phyloP scores from a whole-genome alignment of 345 rosid genomes.

The Pugionium cornutum region DNA sequence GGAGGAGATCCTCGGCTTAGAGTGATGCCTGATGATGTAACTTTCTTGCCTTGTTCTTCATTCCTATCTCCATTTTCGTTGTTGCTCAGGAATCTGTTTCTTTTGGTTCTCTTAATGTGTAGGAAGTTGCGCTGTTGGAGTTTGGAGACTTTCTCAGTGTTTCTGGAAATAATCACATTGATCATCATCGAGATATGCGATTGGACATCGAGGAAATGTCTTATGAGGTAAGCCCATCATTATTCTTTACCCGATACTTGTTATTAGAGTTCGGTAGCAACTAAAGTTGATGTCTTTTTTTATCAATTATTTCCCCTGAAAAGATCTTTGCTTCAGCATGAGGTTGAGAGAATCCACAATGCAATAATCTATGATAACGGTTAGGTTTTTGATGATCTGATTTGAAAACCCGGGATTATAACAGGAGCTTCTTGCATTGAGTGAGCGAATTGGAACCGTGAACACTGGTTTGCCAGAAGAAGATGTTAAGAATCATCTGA shows the following conservation, averaged over 20 bases:
- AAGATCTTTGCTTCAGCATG: constrained; percentile 5
- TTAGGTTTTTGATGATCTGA: constrained; percentile 25
- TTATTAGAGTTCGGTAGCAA: neutral
- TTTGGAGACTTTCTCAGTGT: constrained; percentile 62
- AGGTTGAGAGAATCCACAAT: constrained; percentile 11
- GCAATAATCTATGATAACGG: constrained; percentile 13
- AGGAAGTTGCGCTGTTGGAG: constrained; percentile 91
- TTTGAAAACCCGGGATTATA: neutral
- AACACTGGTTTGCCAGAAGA: constrained; percentile 88
- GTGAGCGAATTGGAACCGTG: constrained; percentile 77
- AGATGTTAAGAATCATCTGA: constrained; percentile 50
- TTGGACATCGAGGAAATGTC: constrained; percentile 93
- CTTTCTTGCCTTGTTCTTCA: constrained; percentile 5
- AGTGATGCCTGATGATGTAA: constrained; percentile 80
- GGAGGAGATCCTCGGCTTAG: constrained; percentile 68
- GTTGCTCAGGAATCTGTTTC: constrained; percentile 13
- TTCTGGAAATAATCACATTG: constrained; percentile 50
- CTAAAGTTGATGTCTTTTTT: neutral
- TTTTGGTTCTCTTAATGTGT: constrained; percentile 30
- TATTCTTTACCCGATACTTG: neutral
- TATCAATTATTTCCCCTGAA: neutral
- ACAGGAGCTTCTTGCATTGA: constrained; percentile 89
- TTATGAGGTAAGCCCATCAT: constrained; percentile 59
- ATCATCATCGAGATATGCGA: constrained; percentile 94
- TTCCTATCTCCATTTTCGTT: neutral